A percentile compares a stretch with the other conserved stretches of the same genome.
phyloP scores from a whole-genome alignment of 1,284 basidiomycete species.

The Ceratobasidium sp. region DNA sequence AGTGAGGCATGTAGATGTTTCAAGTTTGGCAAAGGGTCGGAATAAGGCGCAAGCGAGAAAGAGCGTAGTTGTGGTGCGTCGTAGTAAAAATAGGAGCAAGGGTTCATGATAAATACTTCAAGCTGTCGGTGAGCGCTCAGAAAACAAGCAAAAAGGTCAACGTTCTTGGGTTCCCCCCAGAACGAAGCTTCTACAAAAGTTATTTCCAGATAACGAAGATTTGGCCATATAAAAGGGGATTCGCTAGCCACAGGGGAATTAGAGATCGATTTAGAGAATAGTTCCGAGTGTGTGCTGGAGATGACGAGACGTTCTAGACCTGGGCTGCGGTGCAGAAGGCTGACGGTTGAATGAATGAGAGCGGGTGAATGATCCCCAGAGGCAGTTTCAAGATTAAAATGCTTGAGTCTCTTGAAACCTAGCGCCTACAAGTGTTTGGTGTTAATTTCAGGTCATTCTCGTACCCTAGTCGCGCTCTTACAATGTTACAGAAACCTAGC shows the following conservation, averaged over 20 bases:
- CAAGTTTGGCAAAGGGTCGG: slow-evolving; percentile 4
- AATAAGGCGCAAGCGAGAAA: slow-evolving; percentile 12
- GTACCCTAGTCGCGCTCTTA: not conserved
- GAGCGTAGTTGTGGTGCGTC: not conserved
- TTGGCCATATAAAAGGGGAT: slow-evolving; percentile 14
- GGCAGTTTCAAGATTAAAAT: slow-evolving; percentile 2
- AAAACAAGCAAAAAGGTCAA: slow-evolving; percentile 16
- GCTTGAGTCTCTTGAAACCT: slow-evolving; percentile 13
- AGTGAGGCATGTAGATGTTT: not conserved
- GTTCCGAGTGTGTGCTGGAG: not conserved
- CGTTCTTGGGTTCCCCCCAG: slow-evolving; percentile 1
- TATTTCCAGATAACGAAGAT: slow-evolving; percentile 3
- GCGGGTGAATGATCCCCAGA: not conserved
- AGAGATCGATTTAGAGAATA: not conserved
- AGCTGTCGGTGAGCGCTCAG: slow-evolving; percentile 12
- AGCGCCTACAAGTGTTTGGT: not conserved
- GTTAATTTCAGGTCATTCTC: not conserved
- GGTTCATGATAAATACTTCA: not conserved
- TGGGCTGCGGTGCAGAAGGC: slow-evolving; percentile 8
- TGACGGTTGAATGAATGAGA: not conserved
- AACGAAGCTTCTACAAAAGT: not conserved
- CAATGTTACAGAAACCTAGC: slow-evolving; percentile 14
- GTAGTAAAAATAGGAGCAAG: not conserved
- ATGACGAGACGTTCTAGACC: slow-evolving; percentile 8
- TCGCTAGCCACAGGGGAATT: not conserved